Percentiles rank a stretch among this genome's conserved stretches.
Evolutionary conservation across 2,329 filamentous ascomycete species (phyloP).

Genomic region (Fusarium pininemorale): DNA sequence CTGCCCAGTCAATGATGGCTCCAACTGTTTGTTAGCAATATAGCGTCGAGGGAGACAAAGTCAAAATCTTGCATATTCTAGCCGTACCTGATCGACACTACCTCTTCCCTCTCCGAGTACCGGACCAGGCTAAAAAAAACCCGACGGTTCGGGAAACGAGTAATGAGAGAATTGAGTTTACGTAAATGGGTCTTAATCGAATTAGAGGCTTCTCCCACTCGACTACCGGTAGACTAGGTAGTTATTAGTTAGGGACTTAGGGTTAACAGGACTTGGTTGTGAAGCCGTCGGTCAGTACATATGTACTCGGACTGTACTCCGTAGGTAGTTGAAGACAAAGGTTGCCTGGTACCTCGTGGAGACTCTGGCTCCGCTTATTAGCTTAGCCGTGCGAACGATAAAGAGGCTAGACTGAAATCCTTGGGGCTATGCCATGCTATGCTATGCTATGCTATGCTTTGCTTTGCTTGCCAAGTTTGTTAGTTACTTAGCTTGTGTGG

Average conservation of each 20-base stretch:
- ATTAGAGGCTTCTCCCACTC: neutral
- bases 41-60: slow-evolving; percentile 1
- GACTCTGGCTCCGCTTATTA: neutral
- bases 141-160: slow-evolving; percentile 4
- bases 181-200: slow-evolving; percentile 20
- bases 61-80: slow-evolving; percentile 16
- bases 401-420: neutral
- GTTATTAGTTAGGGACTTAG: neutral
- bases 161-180: slow-evolving; percentile 21
- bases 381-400: neutral
- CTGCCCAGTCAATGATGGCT: slow-evolving; percentile 7
- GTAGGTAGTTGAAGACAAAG: slow-evolving; percentile 10
- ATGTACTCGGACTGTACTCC: neutral
- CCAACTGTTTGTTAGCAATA: neutral
- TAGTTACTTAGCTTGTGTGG: neutral
- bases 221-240: neutral
- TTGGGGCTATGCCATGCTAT: neutral
- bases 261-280: neutral
- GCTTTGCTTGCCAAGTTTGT: neutral
- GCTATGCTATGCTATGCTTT: neutral
- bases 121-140: slow-evolving; percentile 6
- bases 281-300: slow-evolving; percentile 1
- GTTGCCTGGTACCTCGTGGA: neutral
- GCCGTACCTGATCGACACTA: slow-evolving; percentile 28
- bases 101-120: slow-evolving; percentile 10